phyloP scores from a whole-genome alignment of 495 filamentous ascomycete genomes.

The Talaromyces proteolyticus region DNA sequence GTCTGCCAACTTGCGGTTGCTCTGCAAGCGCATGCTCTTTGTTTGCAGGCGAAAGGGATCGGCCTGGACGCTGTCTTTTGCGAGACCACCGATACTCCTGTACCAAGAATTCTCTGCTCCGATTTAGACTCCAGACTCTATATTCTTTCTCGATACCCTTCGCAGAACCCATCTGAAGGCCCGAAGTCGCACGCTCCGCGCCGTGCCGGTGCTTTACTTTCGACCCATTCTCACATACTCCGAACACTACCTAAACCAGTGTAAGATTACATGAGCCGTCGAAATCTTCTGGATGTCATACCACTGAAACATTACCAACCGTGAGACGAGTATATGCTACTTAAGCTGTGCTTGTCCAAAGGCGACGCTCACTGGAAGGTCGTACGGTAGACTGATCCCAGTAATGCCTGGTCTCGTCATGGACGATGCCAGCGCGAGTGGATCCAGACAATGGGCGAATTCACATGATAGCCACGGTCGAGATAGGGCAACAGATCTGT shows the following conservation, averaged over 20 bases:
- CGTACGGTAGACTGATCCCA: slow-evolving; percentile 6
- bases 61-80: not conserved
- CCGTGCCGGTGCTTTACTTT: too few species aligned
- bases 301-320: not conserved
- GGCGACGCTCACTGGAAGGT: not conserved
- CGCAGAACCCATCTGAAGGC: too few species aligned
- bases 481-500: slow-evolving; percentile 16
- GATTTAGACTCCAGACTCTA: too few species aligned
- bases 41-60: not conserved
- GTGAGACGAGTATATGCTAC: not conserved
- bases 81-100: not conserved
- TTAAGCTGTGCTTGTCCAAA: not conserved
- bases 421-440: slow-evolving; percentile 31
- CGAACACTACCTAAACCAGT: too few species aligned
- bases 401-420: slow-evolving; percentile 45
- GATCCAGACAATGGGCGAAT: slow-evolving; percentile 17
- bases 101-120: not conserved
- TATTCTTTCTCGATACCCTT: too few species aligned
- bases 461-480: slow-evolving; percentile 13
- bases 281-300: not conserved
- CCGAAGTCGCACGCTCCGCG: too few species aligned
- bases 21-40: not conserved
- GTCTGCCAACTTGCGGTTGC: not conserved
- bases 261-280: too few species aligned
- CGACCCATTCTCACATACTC: too few species aligned